Evolutionary conservation across 2,329 filamentous ascomycete species (phyloP).

Genomic region (Beauveria medogensis): DNA sequence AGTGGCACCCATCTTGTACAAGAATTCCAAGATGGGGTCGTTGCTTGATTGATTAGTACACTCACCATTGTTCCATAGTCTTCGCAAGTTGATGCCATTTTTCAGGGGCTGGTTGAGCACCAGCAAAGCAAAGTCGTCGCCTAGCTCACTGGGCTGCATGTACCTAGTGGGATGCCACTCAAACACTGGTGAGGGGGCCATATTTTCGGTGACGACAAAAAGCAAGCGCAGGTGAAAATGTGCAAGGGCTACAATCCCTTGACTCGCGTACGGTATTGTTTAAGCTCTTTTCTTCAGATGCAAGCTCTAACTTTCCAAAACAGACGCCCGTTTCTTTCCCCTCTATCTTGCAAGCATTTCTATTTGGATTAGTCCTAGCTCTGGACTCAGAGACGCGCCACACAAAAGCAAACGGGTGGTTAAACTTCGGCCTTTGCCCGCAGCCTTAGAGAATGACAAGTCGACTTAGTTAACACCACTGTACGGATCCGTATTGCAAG

Average conservation of each 20-base stretch:
- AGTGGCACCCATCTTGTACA: neutral
- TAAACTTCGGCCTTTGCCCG: slow-evolving; percentile 4
- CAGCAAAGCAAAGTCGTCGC: slow-evolving; percentile 35
- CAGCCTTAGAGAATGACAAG: neutral
- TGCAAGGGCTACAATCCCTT: neutral
- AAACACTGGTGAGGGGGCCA: slow-evolving; percentile 16
- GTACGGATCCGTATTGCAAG: too few species aligned
- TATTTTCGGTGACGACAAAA: neutral
- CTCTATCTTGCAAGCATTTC: neutral
- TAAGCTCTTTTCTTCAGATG: neutral
- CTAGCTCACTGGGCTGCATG: slow-evolving; percentile 25
- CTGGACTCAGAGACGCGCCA: neutral
- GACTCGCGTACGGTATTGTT: neutral
- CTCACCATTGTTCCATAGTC: slow-evolving; percentile 42
- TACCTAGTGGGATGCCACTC: slow-evolving; percentile 33
- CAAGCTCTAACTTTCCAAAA: neutral
- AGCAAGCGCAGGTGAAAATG: neutral
- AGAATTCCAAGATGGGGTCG: neutral
- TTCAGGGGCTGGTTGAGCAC: slow-evolving; percentile 45
- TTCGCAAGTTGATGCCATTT: slow-evolving; percentile 37
- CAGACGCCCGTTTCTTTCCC: neutral
- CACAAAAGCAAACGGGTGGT: neutral
- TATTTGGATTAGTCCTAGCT: slow-evolving; percentile 5
- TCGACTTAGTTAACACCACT: neutral
- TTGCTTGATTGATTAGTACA: neutral